Evolutionary conservation across 495 filamentous ascomycete species (phyloP).

Genomic region (Penicillium subrubescens): DNA sequence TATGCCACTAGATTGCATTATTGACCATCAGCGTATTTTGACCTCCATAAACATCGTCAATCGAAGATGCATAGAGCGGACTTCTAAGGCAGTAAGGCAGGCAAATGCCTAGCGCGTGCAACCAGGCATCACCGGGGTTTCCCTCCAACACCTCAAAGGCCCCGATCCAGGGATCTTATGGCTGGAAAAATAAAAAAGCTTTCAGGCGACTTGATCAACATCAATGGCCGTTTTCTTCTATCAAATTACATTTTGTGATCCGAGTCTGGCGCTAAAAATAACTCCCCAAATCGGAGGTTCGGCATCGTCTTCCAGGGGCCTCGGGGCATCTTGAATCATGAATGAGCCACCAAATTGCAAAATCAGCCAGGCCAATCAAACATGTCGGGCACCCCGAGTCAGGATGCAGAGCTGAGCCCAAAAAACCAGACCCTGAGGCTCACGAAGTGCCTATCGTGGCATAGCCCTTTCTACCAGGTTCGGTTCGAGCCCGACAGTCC

Average conservation of each 20-base stretch:
- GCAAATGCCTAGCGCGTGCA: too few species aligned
- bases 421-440: constrained; percentile 1
- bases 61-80: too few species aligned
- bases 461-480: not conserved
- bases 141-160: too few species aligned
- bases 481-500: not conserved
- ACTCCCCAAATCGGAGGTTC: constrained; percentile 2
- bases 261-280: constrained; percentile 6
- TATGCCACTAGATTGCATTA: too few species aligned
- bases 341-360: not conserved
- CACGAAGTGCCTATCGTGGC: not conserved
- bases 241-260: too few species aligned
- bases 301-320: not conserved
- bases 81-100: too few species aligned
- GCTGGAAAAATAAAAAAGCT: not conserved
- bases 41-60: too few species aligned
- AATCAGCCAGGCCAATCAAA: not conserved
- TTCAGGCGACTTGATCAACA: not conserved
- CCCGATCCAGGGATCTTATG: not conserved
- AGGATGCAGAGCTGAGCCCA: not conserved
- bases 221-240: too few species aligned
- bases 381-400: not conserved
- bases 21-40: too few species aligned
- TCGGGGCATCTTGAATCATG: not conserved
- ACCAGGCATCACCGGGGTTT: too few species aligned